These are phyloP conservation scores for Neofusicoccum cordaticola DNA, from an alignment of 2,329 filamentous ascomycete genomes.

Conservation along the genomic window DNA sequence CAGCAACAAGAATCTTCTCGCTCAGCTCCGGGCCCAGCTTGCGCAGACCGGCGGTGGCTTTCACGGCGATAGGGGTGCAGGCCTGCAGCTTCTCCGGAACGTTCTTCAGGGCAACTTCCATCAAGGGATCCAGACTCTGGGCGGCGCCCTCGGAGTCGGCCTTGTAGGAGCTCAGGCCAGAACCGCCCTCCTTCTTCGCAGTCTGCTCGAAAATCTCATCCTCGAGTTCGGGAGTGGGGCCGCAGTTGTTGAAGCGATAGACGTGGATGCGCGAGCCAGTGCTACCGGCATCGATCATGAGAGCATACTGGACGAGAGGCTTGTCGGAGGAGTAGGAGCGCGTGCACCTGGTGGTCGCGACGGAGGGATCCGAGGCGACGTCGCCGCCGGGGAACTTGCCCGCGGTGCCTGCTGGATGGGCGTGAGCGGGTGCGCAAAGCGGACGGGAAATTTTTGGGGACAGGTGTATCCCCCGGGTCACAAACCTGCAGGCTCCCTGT, in stretches of 20 bases:
- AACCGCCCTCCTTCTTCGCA: slow-evolving; percentile 75
- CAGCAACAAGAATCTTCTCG: slow-evolving; percentile 79
- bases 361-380: slow-evolving; percentile 54
- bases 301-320: slow-evolving; percentile 92
- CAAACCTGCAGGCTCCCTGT: slow-evolving; percentile 14
- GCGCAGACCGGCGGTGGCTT: slow-evolving; percentile 91
- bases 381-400: slow-evolving; percentile 35
- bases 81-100: slow-evolving; percentile 85
- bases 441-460: not conserved
- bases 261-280: slow-evolving; percentile 98
- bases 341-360: slow-evolving; percentile 72
- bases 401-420: not conserved
- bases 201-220: slow-evolving; percentile 92
- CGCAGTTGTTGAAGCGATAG: slow-evolving; percentile 99
- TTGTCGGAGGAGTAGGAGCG: slow-evolving; percentile 83
- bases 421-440: not conserved
- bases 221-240: slow-evolving; percentile 89
- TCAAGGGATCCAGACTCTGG: slow-evolving; percentile 79
- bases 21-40: slow-evolving; percentile 80
- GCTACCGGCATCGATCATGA: slow-evolving; percentile 98
- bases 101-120: slow-evolving; percentile 78
- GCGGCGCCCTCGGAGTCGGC: slow-evolving; percentile 84
- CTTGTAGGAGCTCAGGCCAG: slow-evolving; percentile 79
- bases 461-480: not conserved
- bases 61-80: slow-evolving; percentile 96